Conservation (phyloP, 495 filamentous ascomycete genomes). For the Chaetomium fimeti region DNA sequence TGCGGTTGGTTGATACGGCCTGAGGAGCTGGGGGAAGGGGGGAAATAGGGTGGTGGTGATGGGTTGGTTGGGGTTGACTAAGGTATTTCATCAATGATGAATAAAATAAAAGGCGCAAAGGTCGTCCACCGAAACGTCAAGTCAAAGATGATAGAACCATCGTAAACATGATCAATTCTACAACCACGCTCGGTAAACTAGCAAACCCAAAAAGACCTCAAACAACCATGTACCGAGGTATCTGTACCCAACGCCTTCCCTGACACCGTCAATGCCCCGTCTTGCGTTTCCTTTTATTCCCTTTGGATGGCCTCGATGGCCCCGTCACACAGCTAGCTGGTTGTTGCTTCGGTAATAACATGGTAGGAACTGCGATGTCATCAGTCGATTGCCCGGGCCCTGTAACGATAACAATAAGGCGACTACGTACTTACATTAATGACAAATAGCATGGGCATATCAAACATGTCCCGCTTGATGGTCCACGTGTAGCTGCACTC, state of each 20-base stretch:
- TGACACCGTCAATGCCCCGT: slow-evolving; percentile 17
- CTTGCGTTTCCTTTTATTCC: slow-evolving; percentile 17
- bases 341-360: slow-evolving; percentile 51
- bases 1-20: slow-evolving; percentile 42
- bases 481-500: slow-evolving; percentile 96
- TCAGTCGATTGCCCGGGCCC: neutral
- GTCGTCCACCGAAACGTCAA: neutral
- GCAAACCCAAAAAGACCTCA: neutral
- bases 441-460: slow-evolving; percentile 97
- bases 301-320: slow-evolving; percentile 7
- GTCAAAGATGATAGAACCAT: neutral
- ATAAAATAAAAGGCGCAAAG: neutral
- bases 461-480: slow-evolving; percentile 93
- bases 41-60: neutral
- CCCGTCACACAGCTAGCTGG: slow-evolving; percentile 46
- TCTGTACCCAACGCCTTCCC: slow-evolving; percentile 8
- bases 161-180: neutral
- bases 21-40: slow-evolving; percentile 3
- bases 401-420: neutral
- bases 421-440: slow-evolving; percentile 74
- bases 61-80: neutral
- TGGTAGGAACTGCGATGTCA: slow-evolving; percentile 47
- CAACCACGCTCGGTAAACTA: neutral
- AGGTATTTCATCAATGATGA: neutral
- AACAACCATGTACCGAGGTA: neutral